These are phyloP conservation scores for Leucocoprinus sp. DNA, from an alignment of 768 basidiomycete genomes.

Conservation along the genomic window DNA sequence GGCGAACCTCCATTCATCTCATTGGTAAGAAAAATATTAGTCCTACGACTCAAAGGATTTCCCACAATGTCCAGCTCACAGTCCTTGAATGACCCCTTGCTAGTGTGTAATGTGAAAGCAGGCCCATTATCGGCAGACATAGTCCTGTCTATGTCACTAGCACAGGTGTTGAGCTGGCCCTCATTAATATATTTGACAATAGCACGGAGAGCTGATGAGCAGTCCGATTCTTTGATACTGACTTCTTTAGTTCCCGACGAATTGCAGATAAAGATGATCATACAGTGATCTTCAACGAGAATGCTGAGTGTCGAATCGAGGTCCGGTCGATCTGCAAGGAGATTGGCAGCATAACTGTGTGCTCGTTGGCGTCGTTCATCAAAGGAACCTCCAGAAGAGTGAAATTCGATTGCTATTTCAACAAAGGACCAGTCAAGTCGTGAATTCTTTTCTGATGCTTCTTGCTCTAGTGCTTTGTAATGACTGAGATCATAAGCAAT, in stretches of 20 bases:
- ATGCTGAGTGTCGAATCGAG: background rate
- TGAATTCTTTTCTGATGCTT: too few species aligned
- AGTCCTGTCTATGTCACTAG: background rate
- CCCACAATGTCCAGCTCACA: background rate
- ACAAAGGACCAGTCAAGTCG: background rate
- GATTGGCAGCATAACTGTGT: background rate
- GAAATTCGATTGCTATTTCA: conserved; percentile 1
- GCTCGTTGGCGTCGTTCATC: background rate
- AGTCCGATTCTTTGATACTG: too few species aligned
- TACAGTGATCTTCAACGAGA: background rate
- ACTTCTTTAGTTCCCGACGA: background rate
- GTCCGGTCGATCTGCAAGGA: background rate
- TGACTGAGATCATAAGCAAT: too few species aligned
- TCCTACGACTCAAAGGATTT: background rate
- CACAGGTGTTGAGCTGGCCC: background rate
- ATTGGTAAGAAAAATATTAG: background rate
- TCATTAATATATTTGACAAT: background rate
- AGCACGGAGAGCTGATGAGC: background rate
- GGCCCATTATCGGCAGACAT: too few species aligned
- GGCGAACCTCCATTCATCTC: background rate
- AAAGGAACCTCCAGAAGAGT: background rate
- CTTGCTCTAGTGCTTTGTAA: too few species aligned
- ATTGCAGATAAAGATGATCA: background rate
- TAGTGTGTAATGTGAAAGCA: too few species aligned
- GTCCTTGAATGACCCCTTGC: background rate